These are phyloP conservation scores for Porodaedalea pini DNA, from an alignment of 1,284 basidiomycete genomes.

Conservation along the genomic window DNA sequence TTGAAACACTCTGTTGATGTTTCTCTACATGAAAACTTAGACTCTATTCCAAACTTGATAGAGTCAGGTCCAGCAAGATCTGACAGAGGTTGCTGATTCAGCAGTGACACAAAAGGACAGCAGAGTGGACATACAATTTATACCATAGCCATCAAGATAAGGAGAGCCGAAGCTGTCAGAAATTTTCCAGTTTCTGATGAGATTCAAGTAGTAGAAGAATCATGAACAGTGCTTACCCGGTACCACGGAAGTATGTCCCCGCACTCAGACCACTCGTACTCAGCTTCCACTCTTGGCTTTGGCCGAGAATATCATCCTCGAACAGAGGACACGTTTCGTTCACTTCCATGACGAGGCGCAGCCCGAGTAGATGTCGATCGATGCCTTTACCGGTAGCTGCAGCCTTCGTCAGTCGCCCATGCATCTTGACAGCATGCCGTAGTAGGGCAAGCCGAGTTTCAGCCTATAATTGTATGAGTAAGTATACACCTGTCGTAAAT, in stretches of 20 bases:
- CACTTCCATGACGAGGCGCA: slow-evolving; percentile 63
- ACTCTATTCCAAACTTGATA: slow-evolving; percentile 95
- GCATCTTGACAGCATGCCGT: slow-evolving; percentile 66
- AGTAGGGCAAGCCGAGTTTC: slow-evolving; percentile 52
- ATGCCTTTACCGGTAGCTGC: slow-evolving; percentile 84
- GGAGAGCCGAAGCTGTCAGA: slow-evolving; percentile 64
- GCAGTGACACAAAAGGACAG: slow-evolving; percentile 1
- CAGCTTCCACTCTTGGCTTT: slow-evolving; percentile 85
- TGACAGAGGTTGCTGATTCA: slow-evolving; percentile 31
- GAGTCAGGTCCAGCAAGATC: slow-evolving; percentile 80
- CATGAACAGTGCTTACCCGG: slow-evolving; percentile 56
- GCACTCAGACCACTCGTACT: slow-evolving; percentile 90
- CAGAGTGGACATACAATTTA: slow-evolving; percentile 70
- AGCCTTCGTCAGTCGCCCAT: slow-evolving; percentile 74
- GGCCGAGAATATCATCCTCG: slow-evolving; percentile 74
- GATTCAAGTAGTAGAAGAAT: slow-evolving; percentile 18
- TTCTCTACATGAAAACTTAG: slow-evolving; percentile 67
- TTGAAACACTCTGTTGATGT: slow-evolving; percentile 79
- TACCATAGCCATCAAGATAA: slow-evolving; percentile 85
- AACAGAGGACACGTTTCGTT: slow-evolving; percentile 54
- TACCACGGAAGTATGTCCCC: slow-evolving; percentile 86
- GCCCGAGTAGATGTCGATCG: slow-evolving; percentile 89
- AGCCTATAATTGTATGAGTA: slow-evolving; percentile 34
- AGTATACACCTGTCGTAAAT: too few relatives aligned
- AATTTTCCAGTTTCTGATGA: slow-evolving; percentile 26